Evolutionary conservation across 805 yeast species (phyloP), one percentile per base, ranked within the genome.

Genomic region (Lipomyces yamanashiensis): DNA sequence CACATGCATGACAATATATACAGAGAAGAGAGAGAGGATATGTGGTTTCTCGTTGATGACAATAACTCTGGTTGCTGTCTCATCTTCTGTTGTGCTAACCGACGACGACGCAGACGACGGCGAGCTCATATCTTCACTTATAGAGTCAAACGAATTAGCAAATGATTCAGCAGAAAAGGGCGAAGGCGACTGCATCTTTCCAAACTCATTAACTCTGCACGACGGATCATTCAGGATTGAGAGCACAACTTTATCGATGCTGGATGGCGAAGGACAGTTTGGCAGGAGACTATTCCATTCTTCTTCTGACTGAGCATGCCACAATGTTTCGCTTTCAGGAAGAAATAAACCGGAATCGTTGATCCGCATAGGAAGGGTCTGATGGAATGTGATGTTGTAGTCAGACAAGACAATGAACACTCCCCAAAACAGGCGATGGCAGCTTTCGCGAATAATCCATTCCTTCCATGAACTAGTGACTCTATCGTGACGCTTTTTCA

Each of bases 301-400:
- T 7, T 28, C n/a, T 19, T 67, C 66, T 12, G 62, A 59, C 12
- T 55, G 54, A 15, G 68, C 68, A 36, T 65, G 67, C 72, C 72
- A 70, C 21, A 63, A 55, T 10, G 62, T 68, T 33, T 70, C 72
- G 40, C 65, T 61, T 45, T 71, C 70, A 12, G 72, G 72, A n/a
- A 70, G 60, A 36, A 54, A 58, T 5, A 69, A 55, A 37, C 71
- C 67, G 15, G 60, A 48, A 40, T 70, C 72, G 34, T 66, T 28
- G 41, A 53, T 33, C 7, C 52, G 48, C 54, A 59, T 13, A 15
- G 63, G 54, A 34, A 59, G 49, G 23, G 15, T 53, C 33, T 59
- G 63, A 39, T 59, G 58, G 37, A 54, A 59, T n/a, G 59, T 53
- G 36, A 59, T 53, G 50, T 54, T 54, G 37, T 54, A 54, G 39